A percentile compares a stretch with the other conserved stretches of the same genome.
These are phyloP conservation scores for Xerocomus nothofagi DNA, from an alignment of 1,284 basidiomycete genomes.

Conservation along the genomic window DNA sequence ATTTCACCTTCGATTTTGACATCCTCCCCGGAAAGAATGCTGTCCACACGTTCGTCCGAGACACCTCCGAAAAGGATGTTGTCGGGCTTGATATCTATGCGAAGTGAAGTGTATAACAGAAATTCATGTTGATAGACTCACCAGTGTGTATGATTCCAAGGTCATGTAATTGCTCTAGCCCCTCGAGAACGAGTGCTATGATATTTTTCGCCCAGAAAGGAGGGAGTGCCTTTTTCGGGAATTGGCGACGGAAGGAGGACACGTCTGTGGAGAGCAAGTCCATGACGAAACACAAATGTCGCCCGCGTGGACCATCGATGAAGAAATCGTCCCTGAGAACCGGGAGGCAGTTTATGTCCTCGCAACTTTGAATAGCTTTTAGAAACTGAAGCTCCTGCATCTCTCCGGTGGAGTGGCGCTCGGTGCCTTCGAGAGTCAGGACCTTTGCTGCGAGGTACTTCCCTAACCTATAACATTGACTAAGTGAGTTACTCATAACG, in stretches of 20 bases:
- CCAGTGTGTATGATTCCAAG: not conserved
- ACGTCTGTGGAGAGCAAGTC: conserved; percentile 1
- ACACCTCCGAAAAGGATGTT: not conserved
- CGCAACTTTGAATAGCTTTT: not conserved
- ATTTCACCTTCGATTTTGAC: not conserved
- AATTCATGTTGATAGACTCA: not conserved
- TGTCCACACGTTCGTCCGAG: not conserved
- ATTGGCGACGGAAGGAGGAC: not conserved
- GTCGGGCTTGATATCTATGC: not conserved
- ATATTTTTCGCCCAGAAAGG: conserved; percentile 4
- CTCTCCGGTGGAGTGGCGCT: not conserved
- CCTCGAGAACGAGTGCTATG: not conserved
- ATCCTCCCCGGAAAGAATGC: not conserved
- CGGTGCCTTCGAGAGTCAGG: conserved; percentile 1
- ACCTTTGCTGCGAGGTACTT: conserved; percentile 3
- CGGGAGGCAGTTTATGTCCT: not conserved
- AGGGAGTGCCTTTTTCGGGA: not conserved
- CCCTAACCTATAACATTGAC: not conserved
- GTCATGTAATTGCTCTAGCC: conserved; percentile 1
- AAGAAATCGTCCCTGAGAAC: conserved; percentile 2
- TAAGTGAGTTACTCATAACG: not conserved
- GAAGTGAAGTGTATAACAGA: not conserved
- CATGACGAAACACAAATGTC: not conserved
- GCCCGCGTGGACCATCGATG: not conserved
- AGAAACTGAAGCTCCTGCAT: conserved; percentile 1